These are phyloP conservation scores for Penicillium cinerascens DNA, from an alignment of 495 filamentous ascomycete genomes.

Conservation along the genomic window DNA sequence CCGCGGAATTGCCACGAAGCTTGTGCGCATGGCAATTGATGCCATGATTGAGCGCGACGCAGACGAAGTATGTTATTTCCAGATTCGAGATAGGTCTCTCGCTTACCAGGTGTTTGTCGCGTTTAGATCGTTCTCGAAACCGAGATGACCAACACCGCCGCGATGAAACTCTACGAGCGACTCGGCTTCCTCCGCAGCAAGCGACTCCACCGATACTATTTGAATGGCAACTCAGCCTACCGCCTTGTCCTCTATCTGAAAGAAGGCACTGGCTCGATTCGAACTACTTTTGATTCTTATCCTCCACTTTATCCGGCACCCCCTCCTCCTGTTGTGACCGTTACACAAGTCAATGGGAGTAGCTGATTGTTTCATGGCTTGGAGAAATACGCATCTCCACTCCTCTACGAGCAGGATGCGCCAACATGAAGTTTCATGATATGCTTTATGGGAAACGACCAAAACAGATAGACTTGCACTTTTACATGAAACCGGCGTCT, in stretches of 20 bases:
- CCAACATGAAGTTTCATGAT: constrained; percentile 15
- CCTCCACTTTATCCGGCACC: constrained; percentile 15
- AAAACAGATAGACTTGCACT: constrained; percentile 20
- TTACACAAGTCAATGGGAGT: constrained; percentile 25
- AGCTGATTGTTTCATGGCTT: not conserved
- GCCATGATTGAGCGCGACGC: constrained; percentile 81
- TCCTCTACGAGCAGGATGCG: not conserved
- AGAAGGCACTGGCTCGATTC: constrained; percentile 47
- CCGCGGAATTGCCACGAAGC: constrained; percentile 81
- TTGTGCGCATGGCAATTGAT: constrained; percentile 89
- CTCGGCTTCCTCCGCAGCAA: constrained; percentile 93
- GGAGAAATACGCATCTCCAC: not conserved
- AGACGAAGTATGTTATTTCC: constrained; percentile 63
- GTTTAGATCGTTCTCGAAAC: constrained; percentile 85
- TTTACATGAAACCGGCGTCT: constrained; percentile 13
- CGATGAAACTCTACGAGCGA: constrained; percentile 89
- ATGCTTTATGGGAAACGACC: constrained; percentile 24
- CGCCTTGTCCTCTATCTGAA: constrained; percentile 81
- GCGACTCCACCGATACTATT: constrained; percentile 89
- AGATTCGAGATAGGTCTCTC: not conserved
- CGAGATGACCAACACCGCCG: constrained; percentile 88
- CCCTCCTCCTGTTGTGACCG: constrained; percentile 1
- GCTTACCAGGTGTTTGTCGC: constrained; percentile 11
- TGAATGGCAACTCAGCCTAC: constrained; percentile 95
- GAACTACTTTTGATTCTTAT: constrained; percentile 39